A percentile compares a stretch with the other conserved stretches of the same genome.
Evolutionary conservation across 495 filamentous ascomycete species (phyloP).

Genomic region (Trypethelium eluteriae): DNA sequence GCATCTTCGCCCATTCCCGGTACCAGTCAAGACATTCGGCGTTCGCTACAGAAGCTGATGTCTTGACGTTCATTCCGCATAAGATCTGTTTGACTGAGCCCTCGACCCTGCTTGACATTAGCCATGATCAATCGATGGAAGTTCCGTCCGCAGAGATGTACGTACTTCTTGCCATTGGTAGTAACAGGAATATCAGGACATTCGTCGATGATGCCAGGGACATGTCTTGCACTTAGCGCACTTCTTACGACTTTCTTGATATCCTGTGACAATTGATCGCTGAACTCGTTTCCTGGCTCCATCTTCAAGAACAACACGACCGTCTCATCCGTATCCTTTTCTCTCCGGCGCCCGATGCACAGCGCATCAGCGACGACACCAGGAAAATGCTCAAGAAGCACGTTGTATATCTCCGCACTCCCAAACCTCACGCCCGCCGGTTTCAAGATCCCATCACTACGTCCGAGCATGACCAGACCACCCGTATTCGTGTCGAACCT

Average conservation of each 20-base stretch:
- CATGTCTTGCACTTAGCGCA: constrained; percentile 77
- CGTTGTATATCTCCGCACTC: constrained; percentile 81
- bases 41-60: constrained; percentile 79
- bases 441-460: constrained; percentile 71
- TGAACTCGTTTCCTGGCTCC: constrained; percentile 46
- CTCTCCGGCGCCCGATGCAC: constrained; percentile 69
- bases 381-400: constrained; percentile 73
- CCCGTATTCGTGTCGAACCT: constrained; percentile 65
- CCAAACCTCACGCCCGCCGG: constrained; percentile 73
- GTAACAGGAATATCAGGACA: constrained; percentile 79
- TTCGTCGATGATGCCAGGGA: constrained; percentile 71
- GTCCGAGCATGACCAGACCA: constrained; percentile 74
- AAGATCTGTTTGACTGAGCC: constrained; percentile 90
- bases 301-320: constrained; percentile 83
- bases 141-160: constrained; percentile 12
- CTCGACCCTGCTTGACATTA: constrained; percentile 52
- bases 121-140: neutral
- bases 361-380: constrained; percentile 72
- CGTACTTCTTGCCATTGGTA: constrained; percentile 81
- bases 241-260: constrained; percentile 59
- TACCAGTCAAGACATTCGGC: constrained; percentile 80
- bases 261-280: constrained; percentile 44
- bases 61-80: constrained; percentile 77
- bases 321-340: constrained; percentile 68
- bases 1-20: constrained; percentile 49